Conservation (phyloP, 2,329 filamentous ascomycete species). For the Fusarium temperatum region DNA sequence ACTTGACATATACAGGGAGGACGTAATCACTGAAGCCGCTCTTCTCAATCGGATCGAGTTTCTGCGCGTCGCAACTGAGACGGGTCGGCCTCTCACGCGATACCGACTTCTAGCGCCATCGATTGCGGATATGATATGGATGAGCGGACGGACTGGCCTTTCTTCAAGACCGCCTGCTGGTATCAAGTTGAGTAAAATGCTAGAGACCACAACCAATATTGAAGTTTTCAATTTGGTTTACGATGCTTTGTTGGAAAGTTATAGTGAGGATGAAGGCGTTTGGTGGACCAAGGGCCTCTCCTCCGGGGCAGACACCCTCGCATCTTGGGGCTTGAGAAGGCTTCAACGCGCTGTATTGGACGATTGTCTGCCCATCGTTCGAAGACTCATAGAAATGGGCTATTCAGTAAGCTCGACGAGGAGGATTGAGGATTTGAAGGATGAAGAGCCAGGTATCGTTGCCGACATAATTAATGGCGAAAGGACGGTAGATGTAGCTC, state of each 20-base stretch:
- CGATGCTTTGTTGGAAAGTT: not conserved
- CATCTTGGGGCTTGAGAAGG: not conserved
- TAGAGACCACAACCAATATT: not conserved
- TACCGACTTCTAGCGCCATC: not conserved
- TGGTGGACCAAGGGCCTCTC: not conserved
- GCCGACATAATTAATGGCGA: not conserved
- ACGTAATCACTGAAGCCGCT: not conserved
- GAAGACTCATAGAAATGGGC: not conserved
- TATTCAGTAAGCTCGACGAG: not conserved
- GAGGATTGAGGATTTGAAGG: not conserved
- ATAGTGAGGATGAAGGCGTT: not conserved
- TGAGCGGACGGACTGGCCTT: not conserved
- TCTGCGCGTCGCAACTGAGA: not conserved
- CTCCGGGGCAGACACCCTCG: not conserved
- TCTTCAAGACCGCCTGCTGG: not conserved
- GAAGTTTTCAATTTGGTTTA: not conserved
- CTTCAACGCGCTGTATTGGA: not conserved
- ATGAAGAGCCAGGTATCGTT: not conserved
- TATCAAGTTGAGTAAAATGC: not conserved
- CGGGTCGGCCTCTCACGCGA: not conserved
- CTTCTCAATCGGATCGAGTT: not conserved
- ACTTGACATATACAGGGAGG: not conserved
- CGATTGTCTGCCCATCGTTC: not conserved
- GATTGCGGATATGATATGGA: not conserved
- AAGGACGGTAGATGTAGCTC: not conserved